Evolutionary conservation across 2,329 filamentous ascomycete genomes (phyloP).

Genomic region (Celoporthe dispersa): DNA sequence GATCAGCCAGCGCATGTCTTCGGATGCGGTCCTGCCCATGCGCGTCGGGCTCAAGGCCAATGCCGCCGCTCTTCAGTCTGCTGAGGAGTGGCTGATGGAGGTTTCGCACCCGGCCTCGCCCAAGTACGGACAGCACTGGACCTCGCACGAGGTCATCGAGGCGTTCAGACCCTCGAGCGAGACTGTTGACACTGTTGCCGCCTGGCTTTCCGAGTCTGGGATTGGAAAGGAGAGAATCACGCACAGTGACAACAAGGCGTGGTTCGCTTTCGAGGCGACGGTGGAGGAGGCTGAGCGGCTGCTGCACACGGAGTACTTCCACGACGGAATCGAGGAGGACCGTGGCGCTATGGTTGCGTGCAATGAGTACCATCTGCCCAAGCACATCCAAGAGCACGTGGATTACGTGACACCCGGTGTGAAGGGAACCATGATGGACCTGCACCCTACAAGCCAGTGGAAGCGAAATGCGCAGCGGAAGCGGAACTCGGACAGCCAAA

Average conservation of each 20-base stretch:
- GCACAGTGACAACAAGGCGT: constrained; percentile 28
- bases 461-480: constrained; percentile 6
- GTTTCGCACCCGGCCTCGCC: constrained; percentile 20
- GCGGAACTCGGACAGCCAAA: background rate
- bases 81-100: constrained; percentile 26
- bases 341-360: constrained; percentile 33
- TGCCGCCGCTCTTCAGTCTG: constrained; percentile 16
- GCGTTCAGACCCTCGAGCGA: constrained; percentile 43
- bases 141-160: constrained; percentile 41
- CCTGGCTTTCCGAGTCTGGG: constrained; percentile 41
- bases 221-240: constrained; percentile 31
- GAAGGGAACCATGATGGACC: constrained; percentile 9
- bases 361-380: constrained; percentile 30
- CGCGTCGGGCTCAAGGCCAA: constrained; percentile 23
- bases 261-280: constrained; percentile 37
- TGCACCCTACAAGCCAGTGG: constrained; percentile 13
- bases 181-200: constrained; percentile 39
- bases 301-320: constrained; percentile 34
- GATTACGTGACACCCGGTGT: constrained; percentile 31
- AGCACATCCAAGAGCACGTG: constrained; percentile 30
- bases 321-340: constrained; percentile 34
- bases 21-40: constrained; percentile 18
- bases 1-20: constrained; percentile 20
- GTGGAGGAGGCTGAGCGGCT: constrained; percentile 35
- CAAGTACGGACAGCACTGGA: constrained; percentile 40